phyloP scores from a whole-genome alignment of 2,329 filamentous ascomycete genomes.

The Neonectria punicea region DNA sequence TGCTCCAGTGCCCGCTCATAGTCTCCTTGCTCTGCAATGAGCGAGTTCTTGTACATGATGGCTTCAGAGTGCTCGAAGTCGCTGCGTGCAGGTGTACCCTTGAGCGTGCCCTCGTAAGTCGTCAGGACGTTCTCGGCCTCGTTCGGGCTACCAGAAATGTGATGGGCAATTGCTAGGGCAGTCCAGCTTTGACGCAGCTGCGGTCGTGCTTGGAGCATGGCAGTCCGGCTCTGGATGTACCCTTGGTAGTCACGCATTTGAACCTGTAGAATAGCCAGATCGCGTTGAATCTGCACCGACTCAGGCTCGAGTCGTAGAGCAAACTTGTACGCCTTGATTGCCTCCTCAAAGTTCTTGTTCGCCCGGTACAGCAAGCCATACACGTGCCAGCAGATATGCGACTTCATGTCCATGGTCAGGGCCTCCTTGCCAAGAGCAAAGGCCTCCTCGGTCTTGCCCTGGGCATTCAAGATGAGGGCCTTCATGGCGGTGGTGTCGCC shows the following conservation, averaged over 20 bases:
- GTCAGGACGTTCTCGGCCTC: constrained; percentile 92
- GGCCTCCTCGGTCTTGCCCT: constrained; percentile 92
- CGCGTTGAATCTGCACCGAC: constrained; percentile 91
- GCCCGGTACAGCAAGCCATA: constrained; percentile 94
- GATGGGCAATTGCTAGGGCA: constrained; percentile 92
- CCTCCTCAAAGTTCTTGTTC: constrained; percentile 98
- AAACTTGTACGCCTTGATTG: constrained; percentile 99
- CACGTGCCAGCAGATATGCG: constrained; percentile 99
- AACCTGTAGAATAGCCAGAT: constrained; percentile 90
- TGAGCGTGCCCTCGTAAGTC: constrained; percentile 93
- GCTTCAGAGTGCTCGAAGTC: constrained; percentile 96
- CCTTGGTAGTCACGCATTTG: constrained; percentile 97
- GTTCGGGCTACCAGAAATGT: constrained; percentile 84
- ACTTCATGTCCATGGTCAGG: constrained; percentile 96
- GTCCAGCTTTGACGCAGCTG: constrained; percentile 94
- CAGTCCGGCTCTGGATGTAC: constrained; percentile 87
- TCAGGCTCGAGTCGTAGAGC: constrained; percentile 94
- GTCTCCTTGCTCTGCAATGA: constrained; percentile 92
- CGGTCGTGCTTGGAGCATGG: constrained; percentile 88
- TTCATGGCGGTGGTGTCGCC: constrained; percentile 99
- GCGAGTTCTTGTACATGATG: constrained; percentile 90
- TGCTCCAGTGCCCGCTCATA: constrained; percentile 86
- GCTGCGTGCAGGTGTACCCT: constrained; percentile 77
- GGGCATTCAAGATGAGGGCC: constrained; percentile 92
- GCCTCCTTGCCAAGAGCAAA: constrained; percentile 93